Conservation (phyloP, 2,329 filamentous ascomycete species). For the Dryadomyces quercus-mongolicae region DNA sequence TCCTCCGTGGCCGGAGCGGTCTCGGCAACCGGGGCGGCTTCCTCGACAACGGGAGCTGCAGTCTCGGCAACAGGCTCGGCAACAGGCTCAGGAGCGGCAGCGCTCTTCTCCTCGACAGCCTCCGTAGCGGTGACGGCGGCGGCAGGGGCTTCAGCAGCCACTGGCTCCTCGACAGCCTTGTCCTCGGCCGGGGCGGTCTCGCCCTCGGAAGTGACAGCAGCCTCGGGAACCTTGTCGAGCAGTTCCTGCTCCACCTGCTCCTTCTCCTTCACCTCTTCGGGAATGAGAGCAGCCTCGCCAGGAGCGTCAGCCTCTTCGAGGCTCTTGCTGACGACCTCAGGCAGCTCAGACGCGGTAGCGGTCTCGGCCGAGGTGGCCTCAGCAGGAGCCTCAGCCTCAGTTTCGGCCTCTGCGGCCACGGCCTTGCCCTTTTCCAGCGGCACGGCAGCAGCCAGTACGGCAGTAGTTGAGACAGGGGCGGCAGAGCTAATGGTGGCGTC, state of each 20-base stretch:
- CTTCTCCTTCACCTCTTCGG: slow-evolving; percentile 59
- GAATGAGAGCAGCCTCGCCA: slow-evolving; percentile 56
- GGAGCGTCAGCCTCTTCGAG: slow-evolving; percentile 51
- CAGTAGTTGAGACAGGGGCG: slow-evolving; percentile 50
- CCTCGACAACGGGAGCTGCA: not conserved
- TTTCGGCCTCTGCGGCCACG: not conserved
- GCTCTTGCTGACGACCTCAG: slow-evolving; percentile 58
- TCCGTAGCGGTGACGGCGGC: slow-evolving; percentile 24
- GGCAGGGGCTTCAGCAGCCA: too few relatives aligned
- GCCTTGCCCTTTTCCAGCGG: slow-evolving; percentile 43
- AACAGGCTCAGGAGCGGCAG: slow-evolving; percentile 62
- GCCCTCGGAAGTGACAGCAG: slow-evolving; percentile 15
- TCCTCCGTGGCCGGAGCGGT: slow-evolving; percentile 7
- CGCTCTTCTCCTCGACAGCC: slow-evolving; percentile 64
- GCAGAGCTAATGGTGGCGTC: slow-evolving; percentile 40
- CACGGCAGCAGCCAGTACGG: slow-evolving; percentile 53
- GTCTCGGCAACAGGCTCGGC: slow-evolving; percentile 53
- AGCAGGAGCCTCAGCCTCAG: slow-evolving; percentile 34
- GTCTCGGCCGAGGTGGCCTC: slow-evolving; percentile 37
- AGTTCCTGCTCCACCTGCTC: slow-evolving; percentile 59
- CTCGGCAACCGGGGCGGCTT: slow-evolving; percentile 20
- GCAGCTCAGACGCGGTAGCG: slow-evolving; percentile 15
- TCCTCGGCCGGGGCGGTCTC: slow-evolving; percentile 25
- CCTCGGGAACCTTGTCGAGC: slow-evolving; percentile 39
- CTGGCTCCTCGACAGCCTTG: slow-evolving; percentile 19